A percentile compares a stretch with the other conserved stretches of the same genome.
These are phyloP conservation scores for Coniella lustricola DNA, from an alignment of 2,329 filamentous ascomycete genomes.

Conservation along the genomic window DNA sequence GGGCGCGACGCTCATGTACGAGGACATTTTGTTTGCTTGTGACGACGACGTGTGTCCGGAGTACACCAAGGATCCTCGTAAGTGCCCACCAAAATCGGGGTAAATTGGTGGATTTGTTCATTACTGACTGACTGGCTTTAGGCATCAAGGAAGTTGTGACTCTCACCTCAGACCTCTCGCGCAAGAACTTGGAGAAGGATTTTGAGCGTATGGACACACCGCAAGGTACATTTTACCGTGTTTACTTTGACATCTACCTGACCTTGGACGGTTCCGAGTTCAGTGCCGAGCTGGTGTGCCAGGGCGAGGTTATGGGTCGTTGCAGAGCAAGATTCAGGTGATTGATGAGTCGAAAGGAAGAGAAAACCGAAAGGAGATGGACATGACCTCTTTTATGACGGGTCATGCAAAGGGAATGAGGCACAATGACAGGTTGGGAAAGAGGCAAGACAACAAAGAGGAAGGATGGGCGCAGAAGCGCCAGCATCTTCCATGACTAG, in stretches of 20 bases:
- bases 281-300: conserved; percentile 96
- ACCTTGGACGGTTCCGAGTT: conserved; percentile 97
- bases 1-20: conserved; percentile 97
- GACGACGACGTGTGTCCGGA: conserved; percentile 97
- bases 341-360: conserved; percentile 16
- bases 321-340: conserved; percentile 84
- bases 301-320: conserved; percentile 97
- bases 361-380: conserved; percentile 2
- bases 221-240: conserved; percentile 89
- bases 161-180: conserved; percentile 89
- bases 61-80: conserved; percentile 98
- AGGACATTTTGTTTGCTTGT: conserved; percentile 95
- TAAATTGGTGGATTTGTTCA: not conserved
- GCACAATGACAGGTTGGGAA: no score
- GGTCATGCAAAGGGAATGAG: not conserved
- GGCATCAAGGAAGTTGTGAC: conserved; percentile 99
- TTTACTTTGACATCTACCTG: conserved; percentile 75
- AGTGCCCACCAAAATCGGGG: conserved; percentile 36
- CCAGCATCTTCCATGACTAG: no score
- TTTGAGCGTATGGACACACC: conserved; percentile 99
- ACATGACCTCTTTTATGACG: not conserved
- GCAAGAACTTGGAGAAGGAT: conserved; percentile 98
- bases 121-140: conserved; percentile 30
- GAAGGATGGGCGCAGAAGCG: no score
- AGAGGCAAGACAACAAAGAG: no score